Conservation (phyloP, 2,329 filamentous ascomycete species). For the Penicillium sp. region DNA sequence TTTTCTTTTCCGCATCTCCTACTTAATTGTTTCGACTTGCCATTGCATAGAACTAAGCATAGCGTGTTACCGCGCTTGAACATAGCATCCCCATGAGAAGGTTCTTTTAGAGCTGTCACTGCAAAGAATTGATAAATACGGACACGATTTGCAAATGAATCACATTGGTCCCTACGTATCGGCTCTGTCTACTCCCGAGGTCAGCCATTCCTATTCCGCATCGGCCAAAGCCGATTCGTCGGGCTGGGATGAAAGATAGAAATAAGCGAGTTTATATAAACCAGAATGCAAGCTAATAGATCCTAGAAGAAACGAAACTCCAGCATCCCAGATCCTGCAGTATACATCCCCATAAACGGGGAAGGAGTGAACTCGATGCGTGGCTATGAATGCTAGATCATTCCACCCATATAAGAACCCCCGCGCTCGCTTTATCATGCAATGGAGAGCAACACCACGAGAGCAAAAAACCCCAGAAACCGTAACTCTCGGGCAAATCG, state of each 20-base stretch:
- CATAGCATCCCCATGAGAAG: neutral
- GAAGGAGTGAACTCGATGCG: constrained; percentile 1
- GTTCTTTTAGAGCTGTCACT: neutral
- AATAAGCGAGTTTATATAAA: neutral
- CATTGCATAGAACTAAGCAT: neutral
- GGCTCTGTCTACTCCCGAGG: neutral
- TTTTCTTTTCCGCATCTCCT: neutral
- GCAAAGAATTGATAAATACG: neutral
- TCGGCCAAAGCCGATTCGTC: neutral
- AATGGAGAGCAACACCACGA: constrained; percentile 15
- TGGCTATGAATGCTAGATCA: constrained; percentile 7
- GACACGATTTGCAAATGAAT: neutral
- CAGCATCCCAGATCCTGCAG: constrained; percentile 8
- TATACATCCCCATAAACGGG: neutral
- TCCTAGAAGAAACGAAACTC: constrained; percentile 5
- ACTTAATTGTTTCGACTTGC: neutral
- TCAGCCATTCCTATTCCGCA: neutral
- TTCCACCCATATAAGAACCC: constrained; percentile 1
- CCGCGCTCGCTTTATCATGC: constrained; percentile 21
- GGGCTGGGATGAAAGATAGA: neutral
- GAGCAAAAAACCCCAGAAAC: neutral
- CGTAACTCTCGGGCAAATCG: neutral
- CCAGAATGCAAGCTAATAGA: neutral
- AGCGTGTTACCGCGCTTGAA: neutral
- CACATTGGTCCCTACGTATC: neutral